These are phyloP conservation scores for Tylopilus sp. DNA, from an alignment of 768 basidiomycete species.

Conservation along the genomic window DNA sequence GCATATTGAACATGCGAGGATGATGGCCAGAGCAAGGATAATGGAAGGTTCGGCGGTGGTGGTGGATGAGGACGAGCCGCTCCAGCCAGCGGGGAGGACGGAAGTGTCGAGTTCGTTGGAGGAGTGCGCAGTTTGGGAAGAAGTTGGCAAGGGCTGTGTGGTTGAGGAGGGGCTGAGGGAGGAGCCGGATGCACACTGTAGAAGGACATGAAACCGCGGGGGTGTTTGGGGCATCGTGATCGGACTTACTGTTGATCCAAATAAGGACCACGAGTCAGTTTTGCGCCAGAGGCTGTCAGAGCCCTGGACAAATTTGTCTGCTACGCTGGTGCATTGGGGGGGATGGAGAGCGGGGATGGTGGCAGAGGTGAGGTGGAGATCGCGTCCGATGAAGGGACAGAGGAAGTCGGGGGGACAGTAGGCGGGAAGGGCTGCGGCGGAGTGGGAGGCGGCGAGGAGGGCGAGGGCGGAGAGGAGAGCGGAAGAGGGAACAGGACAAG, in stretches of 20 bases:
- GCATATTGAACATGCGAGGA: constrained; percentile 59
- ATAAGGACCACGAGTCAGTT: constrained; percentile 54
- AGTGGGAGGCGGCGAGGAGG: constrained; percentile 47
- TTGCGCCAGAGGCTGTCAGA: constrained; percentile 57
- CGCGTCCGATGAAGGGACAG: constrained; percentile 46
- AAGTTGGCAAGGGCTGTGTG: background rate
- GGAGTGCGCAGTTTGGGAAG: constrained; percentile 12
- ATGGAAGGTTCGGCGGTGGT: constrained; percentile 39
- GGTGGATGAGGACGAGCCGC: constrained; percentile 12
- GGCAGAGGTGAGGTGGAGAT: constrained; percentile 1
- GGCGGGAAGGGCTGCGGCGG: constrained; percentile 34
- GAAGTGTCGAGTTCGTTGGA: constrained; percentile 21
- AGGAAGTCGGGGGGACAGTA: constrained; percentile 54
- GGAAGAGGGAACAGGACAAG: constrained; percentile 42
- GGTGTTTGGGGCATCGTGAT: background rate
- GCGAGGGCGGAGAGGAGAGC: constrained; percentile 55
- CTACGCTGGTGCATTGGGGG: constrained; percentile 30
- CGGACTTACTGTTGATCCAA: constrained; percentile 63
- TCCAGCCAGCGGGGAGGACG: constrained; percentile 57
- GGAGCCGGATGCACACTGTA: constrained; percentile 18
- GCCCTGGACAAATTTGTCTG: constrained; percentile 52
- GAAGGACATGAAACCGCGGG: background rate
- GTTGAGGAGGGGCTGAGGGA: constrained; percentile 1
- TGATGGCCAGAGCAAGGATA: constrained; percentile 57
- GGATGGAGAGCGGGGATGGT: background rate